Percentiles rank a stretch among this genome's conserved stretches.
phyloP scores from a whole-genome alignment of 192 early-diverging fungal species.

The Backusella liffmaniae region DNA sequence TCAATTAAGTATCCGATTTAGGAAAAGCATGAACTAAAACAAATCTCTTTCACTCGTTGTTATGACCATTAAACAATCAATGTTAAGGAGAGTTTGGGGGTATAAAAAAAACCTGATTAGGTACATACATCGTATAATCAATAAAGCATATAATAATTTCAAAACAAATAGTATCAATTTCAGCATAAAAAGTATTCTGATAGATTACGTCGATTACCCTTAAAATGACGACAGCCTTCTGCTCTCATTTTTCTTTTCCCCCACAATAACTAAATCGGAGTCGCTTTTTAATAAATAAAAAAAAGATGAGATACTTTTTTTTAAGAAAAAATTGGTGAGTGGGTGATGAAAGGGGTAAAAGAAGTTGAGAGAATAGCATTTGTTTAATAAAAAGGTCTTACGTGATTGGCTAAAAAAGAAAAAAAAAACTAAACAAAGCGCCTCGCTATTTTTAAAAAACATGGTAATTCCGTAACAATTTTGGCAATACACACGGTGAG shows the following conservation, averaged over 20 bases:
- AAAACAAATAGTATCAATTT: not conserved
- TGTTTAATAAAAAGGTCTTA: not conserved
- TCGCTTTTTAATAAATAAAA: not conserved
- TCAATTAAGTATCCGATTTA: constrained; percentile 12
- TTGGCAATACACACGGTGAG: not conserved
- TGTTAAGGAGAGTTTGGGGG: not conserved
- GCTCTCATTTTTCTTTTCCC: not conserved
- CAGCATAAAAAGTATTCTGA: not conserved
- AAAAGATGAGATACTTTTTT: not conserved
- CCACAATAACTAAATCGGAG: not conserved
- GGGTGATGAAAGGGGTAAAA: not conserved
- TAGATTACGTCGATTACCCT: not conserved
- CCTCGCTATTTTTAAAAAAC: constrained; percentile 4
- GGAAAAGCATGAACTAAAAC: not conserved
- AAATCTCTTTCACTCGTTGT: too few relatives aligned
- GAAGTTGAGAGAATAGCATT: not conserved
- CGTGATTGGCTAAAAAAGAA: not conserved
- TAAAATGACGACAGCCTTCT: not conserved
- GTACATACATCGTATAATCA: not conserved
- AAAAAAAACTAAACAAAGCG: constrained; percentile 1
- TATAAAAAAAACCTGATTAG: not conserved
- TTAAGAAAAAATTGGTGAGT: not conserved
- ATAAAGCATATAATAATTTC: not conserved
- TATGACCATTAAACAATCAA: not conserved
- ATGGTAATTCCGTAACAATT: not conserved